Percentiles rank a stretch among this genome's conserved stretches.
Conservation (phyloP, 176 grass and related monocot genomes). For the Oryza officinalis region DNA sequence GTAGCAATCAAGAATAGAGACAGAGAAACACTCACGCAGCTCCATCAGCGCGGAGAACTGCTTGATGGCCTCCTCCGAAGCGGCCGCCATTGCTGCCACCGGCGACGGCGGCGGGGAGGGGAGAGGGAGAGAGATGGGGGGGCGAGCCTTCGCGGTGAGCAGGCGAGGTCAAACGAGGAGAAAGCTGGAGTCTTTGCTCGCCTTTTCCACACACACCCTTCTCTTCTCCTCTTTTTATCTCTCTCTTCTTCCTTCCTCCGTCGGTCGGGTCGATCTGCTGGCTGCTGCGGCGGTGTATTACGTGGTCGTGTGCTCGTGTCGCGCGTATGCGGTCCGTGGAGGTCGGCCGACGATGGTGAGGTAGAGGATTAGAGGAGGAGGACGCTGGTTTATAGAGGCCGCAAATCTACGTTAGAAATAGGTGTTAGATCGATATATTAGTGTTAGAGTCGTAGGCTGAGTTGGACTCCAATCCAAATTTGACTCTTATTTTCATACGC, state of each 20-base stretch:
- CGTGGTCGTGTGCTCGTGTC: not conserved
- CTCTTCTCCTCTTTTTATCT: not conserved
- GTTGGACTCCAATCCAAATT: too few species aligned
- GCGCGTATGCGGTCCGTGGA: not conserved
- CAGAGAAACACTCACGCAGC: slow-evolving; percentile 51
- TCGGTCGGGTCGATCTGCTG: not conserved
- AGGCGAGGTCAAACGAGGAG: slow-evolving; percentile 19
- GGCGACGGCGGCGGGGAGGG: not conserved
- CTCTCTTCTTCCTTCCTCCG: not conserved
- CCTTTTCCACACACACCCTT: not conserved
- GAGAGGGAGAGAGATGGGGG: not conserved
- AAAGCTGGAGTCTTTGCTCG: not conserved
- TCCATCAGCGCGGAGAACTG: slow-evolving; percentile 79
- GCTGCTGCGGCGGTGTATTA: not conserved
- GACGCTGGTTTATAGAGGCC: not conserved
- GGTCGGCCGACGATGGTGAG: too few species aligned
- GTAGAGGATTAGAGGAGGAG: too few species aligned
- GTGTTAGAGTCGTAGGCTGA: too few species aligned
- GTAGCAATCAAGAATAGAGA: not conserved
- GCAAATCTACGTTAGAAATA: too few species aligned
- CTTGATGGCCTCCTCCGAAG: slow-evolving; percentile 79
- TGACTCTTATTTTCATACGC: too few species aligned
- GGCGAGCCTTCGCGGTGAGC: not conserved
- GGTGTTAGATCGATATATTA: too few species aligned
- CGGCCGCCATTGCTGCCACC: slow-evolving; percentile 62